Base-by-base conservation (phyloP, 345 rosid species). In the Rhizophora mangle region DNA sequence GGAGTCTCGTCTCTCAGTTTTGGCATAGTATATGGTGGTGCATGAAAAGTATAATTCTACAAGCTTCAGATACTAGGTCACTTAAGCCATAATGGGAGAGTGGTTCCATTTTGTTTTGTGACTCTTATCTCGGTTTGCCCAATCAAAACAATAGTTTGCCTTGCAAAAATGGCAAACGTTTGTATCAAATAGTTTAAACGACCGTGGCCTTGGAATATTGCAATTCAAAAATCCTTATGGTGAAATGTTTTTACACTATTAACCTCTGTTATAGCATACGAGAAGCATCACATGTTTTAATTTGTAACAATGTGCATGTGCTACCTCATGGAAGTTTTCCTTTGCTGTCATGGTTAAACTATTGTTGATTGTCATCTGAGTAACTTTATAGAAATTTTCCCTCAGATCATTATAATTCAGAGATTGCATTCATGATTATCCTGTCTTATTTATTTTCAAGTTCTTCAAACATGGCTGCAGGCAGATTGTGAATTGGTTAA, bases 401-500 rank as follows among this genome's bases (percentile, higher is more conserved):
- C 8, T 22, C 27, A 37, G 7, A 24, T 43, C 47, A 43, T 43
- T 43, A 18, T 43, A 43, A 43, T 43, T 43, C 16, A 24, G 60
- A 27, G 15, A 55, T 26, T 22, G 16, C 30, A 9, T 56, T 56
- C 29, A 56, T 22, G 30, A 6, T 54, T 26, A 11, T 57, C 51
- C 24, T 34, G 15, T 20, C 2, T 20, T 73, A 53, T 13, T 31
- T 59, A 39, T 70, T 61, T 75, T 71, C 63, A 73, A 60, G 65
- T 65, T 79, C 56, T 81, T 71, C 19, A 47, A 60, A 43, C 68
- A n/a, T 83, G 79, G 68, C 75, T 83, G 84, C 88, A 90, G 96
- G 89, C 80, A 80, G 88, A 87, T 65, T 76, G 82, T 58, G 88
- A 85, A 72, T 55, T 84, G 69, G 86, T 86, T 55, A 86, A 85